Conservation (phyloP, 2,329 filamentous ascomycete genomes). For the Cytospora mali region DNA sequence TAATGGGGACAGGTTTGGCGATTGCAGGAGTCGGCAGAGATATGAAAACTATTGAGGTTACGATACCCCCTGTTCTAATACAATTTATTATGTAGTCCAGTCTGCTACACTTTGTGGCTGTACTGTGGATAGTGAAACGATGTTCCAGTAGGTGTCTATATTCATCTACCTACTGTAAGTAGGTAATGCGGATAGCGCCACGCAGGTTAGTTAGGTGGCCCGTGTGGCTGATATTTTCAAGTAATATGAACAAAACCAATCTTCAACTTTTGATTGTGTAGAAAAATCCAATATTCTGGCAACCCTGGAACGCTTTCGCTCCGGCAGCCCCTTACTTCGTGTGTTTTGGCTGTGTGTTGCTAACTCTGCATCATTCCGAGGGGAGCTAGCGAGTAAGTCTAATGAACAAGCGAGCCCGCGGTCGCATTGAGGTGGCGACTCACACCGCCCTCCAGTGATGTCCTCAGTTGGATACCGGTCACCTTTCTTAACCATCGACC, state of each 20-base stretch:
- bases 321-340: neutral
- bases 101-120: neutral
- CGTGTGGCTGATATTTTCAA: neutral
- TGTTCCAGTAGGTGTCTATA: too few species aligned
- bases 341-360: neutral
- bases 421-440: neutral
- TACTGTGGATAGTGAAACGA: neutral
- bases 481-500: too few species aligned
- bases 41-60: neutral
- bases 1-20: constrained; percentile 3
- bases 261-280: neutral
- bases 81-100: neutral
- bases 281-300: neutral
- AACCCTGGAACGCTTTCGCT: neutral
- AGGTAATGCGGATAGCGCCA: too few species aligned
- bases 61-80: constrained; percentile 17
- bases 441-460: neutral
- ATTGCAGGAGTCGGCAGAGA: constrained; percentile 7
- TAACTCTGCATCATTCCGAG: neutral
- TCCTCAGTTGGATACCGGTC: neutral
- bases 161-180: too few species aligned
- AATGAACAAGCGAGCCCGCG: neutral
- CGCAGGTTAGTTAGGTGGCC: neutral
- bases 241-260: neutral
- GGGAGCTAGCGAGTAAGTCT: neutral